phyloP scores from a whole-genome alignment of 257 asterid genomes.

The Jacaranda copaia region DNA sequence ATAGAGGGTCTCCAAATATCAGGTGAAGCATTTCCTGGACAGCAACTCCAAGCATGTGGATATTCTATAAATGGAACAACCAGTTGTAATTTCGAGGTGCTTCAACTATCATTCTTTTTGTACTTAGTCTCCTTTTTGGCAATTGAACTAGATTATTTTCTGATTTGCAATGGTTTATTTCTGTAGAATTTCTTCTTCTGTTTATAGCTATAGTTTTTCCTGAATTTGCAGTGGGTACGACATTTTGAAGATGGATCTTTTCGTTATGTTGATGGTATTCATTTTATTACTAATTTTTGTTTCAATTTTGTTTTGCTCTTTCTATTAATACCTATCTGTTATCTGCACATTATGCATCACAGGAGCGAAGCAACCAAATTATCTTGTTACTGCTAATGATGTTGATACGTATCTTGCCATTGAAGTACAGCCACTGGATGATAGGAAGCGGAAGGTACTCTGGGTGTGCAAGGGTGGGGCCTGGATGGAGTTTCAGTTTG shows the following conservation, averaged over 20 bases:
- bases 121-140: conserved; percentile 23
- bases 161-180: conserved; percentile 30
- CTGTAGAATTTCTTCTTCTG: conserved; percentile 30
- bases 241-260: conserved; percentile 96
- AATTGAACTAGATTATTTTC: conserved; percentile 36
- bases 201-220: conserved; percentile 29
- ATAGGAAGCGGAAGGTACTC: conserved; percentile 94
- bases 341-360: conserved; percentile 43
- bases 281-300: conserved; percentile 31
- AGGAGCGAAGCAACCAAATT: conserved; percentile 96
- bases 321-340: conserved; percentile 25
- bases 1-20: conserved; percentile 95
- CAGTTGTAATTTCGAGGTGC: conserved; percentile 98
- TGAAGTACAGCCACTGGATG: conserved; percentile 97
- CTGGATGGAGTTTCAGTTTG: neutral
- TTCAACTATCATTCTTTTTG: conserved; percentile 22
- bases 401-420: conserved; percentile 91
- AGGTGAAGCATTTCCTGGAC: conserved; percentile 96
- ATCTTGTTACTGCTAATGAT: conserved; percentile 96
- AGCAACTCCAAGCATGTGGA: conserved; percentile 92
- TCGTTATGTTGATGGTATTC: conserved; percentile 84
- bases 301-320: conserved; percentile 19
- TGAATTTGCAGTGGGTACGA: conserved; percentile 93
- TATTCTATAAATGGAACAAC: conserved; percentile 94
- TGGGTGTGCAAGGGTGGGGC: conserved; percentile 16